Conservation (phyloP, 1,284 basidiomycete genomes). For the Irpex sp. region DNA sequence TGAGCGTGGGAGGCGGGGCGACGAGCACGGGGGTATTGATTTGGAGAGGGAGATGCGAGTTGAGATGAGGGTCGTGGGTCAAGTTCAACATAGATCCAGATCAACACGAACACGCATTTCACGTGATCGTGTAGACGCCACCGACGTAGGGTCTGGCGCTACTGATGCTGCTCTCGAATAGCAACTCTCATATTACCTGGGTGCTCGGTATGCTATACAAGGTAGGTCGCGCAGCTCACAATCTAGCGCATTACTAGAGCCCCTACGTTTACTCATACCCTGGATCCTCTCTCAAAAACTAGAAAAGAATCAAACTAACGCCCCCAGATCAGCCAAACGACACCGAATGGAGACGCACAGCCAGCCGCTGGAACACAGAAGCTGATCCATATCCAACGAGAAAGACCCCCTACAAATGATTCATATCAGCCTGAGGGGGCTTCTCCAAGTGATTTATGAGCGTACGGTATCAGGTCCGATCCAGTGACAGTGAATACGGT, state of each 20-base stretch:
- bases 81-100: constrained; percentile 7
- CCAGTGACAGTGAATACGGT: constrained; percentile 58
- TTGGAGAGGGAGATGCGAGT: constrained; percentile 7
- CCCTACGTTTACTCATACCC: constrained; percentile 19
- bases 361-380: constrained; percentile 47
- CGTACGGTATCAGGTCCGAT: constrained; percentile 58
- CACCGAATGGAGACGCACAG: neutral
- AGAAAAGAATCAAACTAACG: constrained; percentile 45
- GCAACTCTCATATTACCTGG: no score
- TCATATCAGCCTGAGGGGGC: no score
- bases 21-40: neutral
- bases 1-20: constrained; percentile 10
- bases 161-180: neutral
- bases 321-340: neutral
- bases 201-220: no score
- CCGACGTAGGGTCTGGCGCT: neutral
- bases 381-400: constrained; percentile 47
- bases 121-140: constrained; percentile 7
- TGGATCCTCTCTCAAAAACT: constrained; percentile 44
- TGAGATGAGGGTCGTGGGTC: neutral
- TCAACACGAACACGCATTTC: neutral
- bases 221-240: no score
- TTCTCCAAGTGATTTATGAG: no score
- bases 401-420: constrained; percentile 42
- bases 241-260: no score